Percentiles rank a stretch among this genome's conserved stretches.
phyloP scores from a whole-genome alignment of 1,284 basidiomycete genomes.

The Marasmius fiardii region DNA sequence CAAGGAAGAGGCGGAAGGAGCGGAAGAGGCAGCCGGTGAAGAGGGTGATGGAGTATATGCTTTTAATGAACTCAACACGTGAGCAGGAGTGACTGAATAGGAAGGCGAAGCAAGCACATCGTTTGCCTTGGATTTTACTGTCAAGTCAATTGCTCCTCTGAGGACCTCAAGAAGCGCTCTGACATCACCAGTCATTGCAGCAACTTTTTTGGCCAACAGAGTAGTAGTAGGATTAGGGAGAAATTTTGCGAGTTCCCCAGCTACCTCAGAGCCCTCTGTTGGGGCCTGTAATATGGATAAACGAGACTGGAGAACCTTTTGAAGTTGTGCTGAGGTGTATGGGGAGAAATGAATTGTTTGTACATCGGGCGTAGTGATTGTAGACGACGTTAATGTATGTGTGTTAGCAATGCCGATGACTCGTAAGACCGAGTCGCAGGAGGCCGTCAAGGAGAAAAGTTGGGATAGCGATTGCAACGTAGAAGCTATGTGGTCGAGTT shows the following conservation, averaged over 20 bases:
- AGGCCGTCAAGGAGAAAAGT: conserved; percentile 60
- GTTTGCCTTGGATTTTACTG: conserved; percentile 27
- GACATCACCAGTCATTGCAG: conserved; percentile 75
- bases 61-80: conserved; percentile 68
- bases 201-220: conserved; percentile 73
- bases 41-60: conserved; percentile 58
- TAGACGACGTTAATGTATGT: conserved; percentile 67
- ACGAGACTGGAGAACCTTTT: conserved; percentile 60
- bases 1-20: conserved; percentile 17
- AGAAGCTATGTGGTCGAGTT: conserved; percentile 71
- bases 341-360: conserved; percentile 73
- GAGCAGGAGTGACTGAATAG: conserved; percentile 53
- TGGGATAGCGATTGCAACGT: conserved; percentile 52
- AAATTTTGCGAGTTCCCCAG: conserved; percentile 45
- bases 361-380: conserved; percentile 40
- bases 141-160: conserved; percentile 71
- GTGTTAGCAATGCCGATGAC: conserved; percentile 81
- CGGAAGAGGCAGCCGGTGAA: conserved; percentile 23
- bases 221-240: conserved; percentile 59
- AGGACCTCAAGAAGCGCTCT: conserved; percentile 73
- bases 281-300: conserved; percentile 38
- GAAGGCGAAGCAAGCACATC: conserved; percentile 40
- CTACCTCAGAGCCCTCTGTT: conserved; percentile 22
- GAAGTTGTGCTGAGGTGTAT: conserved; percentile 65
- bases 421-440: conserved; percentile 47